Evolutionary conservation across 2,329 filamentous ascomycete species (phyloP), one percentile per base, ranked within the genome.

Genomic region (Emericellopsis atlantica): DNA sequence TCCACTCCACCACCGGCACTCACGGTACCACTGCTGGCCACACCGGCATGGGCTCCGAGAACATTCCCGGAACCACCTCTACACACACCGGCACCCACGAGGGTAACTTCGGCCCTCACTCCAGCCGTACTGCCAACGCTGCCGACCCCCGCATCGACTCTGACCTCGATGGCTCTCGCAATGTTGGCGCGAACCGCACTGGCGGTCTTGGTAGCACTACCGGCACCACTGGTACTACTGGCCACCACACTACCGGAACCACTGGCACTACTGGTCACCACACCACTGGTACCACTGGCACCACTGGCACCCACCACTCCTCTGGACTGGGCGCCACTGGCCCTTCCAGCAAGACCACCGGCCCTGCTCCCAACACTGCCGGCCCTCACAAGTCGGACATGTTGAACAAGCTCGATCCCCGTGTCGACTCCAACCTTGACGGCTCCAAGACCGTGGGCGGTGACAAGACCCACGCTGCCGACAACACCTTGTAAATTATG

Each of bases 371-470:
- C 37, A 74, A 77, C 55, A 69, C 66, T 10, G 40, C 40, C 15
- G 40, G 40, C n/a, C 40, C 40, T 35, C 40, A 42, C 29, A 38
- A 39, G 31, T 39, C 34, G 16, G 44, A 45, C 24, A 37, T 45
- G 35, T n/a, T 43, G 21, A 45, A 45, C 44, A 45, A 45, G 44
- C 16, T 38, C 23, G 44, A 45, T 32, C 44, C 44, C 16, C 41
- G 41, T 16, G 44, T 45, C 15, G 40, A 42, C 40, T 36, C 32
- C 40, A 61, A 77, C 48, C 64, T 69, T 3, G 72, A 77, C 52
- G 67, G 69, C 37, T 67, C 62, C 53, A 67, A 66, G 59, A 77
- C 74, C 0, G 16, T 69, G 6, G 74, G 74, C 26, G 64, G 69
- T 37, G 64, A 77, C 56, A 74, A 70, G 55, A 65, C 58, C 46